phyloP scores from a whole-genome alignment of 306 rosid genomes.

The Quercus gilva region DNA sequence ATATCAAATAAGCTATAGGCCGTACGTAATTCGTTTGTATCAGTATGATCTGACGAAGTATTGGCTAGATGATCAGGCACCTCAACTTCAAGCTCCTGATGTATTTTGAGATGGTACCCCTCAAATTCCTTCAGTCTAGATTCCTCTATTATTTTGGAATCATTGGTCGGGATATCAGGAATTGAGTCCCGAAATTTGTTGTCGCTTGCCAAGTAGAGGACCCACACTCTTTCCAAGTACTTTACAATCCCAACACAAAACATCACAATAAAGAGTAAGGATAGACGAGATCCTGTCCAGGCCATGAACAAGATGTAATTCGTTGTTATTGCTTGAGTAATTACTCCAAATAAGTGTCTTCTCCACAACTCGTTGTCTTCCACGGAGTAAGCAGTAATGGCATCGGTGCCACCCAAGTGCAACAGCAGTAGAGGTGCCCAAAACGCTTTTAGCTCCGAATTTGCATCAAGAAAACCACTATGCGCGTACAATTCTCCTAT shows the following conservation, averaged over 20 bases:
- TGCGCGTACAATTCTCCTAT: no score
- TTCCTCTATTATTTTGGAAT: no score
- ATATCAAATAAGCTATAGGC: slow-evolving; percentile 25
- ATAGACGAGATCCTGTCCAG: not conserved
- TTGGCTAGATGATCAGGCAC: no score
- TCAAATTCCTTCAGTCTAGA: not conserved
- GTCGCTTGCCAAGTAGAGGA: slow-evolving; percentile 27
- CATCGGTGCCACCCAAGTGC: slow-evolving; percentile 48
- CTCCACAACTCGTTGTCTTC: slow-evolving; percentile 41
- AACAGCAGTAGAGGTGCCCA: slow-evolving; percentile 48
- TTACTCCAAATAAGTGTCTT: slow-evolving; percentile 18
- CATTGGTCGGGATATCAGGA: no score
- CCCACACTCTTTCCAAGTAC: slow-evolving; percentile 34
- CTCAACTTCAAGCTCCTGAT: no score
- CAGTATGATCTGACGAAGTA: no score
- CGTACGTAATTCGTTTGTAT: not conserved
- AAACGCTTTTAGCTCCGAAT: slow-evolving; percentile 6
- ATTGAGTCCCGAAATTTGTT: slow-evolving; percentile 27
- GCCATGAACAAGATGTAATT: slow-evolving; percentile 11
- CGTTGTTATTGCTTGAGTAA: slow-evolving; percentile 15
- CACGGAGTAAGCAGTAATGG: slow-evolving; percentile 30
- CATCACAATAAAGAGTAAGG: slow-evolving; percentile 17
- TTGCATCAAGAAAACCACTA: not conserved
- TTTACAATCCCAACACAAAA: slow-evolving; percentile 31
- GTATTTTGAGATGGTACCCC: slow-evolving; percentile 16